Conservation (phyloP, 2,329 filamentous ascomycete genomes). For the Colletotrichum gigasporum region DNA sequence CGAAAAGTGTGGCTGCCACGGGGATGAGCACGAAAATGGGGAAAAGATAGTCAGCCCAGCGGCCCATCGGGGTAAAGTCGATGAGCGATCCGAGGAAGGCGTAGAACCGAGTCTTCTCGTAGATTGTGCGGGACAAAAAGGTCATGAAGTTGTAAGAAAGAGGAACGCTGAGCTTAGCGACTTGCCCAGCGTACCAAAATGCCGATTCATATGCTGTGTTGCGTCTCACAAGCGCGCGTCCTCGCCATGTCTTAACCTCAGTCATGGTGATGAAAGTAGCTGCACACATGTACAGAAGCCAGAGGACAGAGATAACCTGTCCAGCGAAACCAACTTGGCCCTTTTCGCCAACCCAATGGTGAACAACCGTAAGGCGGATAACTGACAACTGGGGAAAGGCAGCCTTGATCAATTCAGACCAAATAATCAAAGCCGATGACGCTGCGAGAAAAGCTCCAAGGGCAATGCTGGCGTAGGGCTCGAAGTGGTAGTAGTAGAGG, state of each 20-base stretch:
- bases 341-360: slow-evolving; percentile 76
- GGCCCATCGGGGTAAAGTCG: slow-evolving; percentile 82
- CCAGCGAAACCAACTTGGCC: slow-evolving; percentile 86
- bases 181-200: slow-evolving; percentile 94
- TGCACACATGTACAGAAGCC: slow-evolving; percentile 96
- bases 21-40: slow-evolving; percentile 89
- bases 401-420: slow-evolving; percentile 93
- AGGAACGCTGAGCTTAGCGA: slow-evolving; percentile 91
- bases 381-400: slow-evolving; percentile 80
- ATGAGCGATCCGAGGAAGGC: slow-evolving; percentile 85
- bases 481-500: slow-evolving; percentile 75
- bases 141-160: slow-evolving; percentile 97
- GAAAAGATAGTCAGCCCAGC: slow-evolving; percentile 88
- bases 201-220: slow-evolving; percentile 94
- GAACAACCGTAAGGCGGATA: slow-evolving; percentile 73
- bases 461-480: slow-evolving; percentile 73
- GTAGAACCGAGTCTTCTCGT: slow-evolving; percentile 85
- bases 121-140: slow-evolving; percentile 79
- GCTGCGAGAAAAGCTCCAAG: slow-evolving; percentile 75
- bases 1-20: slow-evolving; percentile 86
- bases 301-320: slow-evolving; percentile 83
- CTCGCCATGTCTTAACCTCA: slow-evolving; percentile 97
- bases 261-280: slow-evolving; percentile 88
- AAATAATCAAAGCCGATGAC: slow-evolving; percentile 86
- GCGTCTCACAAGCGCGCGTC: slow-evolving; percentile 86